Percentiles rank a stretch among this genome's conserved stretches.
Evolutionary conservation across 2,329 filamentous ascomycete genomes (phyloP).

Genomic region (Colletotrichum abscissum): DNA sequence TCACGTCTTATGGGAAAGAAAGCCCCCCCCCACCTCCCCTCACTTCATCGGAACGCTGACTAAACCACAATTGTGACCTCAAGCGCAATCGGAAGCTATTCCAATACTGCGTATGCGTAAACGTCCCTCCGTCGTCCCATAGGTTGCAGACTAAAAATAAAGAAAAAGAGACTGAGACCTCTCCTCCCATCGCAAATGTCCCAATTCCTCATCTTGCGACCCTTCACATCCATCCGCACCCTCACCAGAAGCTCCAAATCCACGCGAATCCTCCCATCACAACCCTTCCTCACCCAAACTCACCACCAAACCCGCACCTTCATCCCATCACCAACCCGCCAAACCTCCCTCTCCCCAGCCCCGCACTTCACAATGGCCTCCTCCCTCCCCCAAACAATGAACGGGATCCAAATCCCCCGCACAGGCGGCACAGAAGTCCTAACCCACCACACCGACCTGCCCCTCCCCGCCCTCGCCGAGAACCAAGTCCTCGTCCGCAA

Average conservation of each 20-base stretch:
- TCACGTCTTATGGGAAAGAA: background rate
- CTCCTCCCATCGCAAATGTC: background rate
- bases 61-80: background rate
- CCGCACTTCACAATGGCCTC: constrained; percentile 31
- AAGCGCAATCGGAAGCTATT: background rate
- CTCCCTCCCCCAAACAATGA: constrained; percentile 64
- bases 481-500: constrained; percentile 85
- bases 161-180: background rate
- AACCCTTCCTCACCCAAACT: background rate
- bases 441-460: constrained; percentile 76
- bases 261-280: background rate
- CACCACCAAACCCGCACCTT: background rate
- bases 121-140: background rate
- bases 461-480: constrained; percentile 75
- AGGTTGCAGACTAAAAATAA: background rate
- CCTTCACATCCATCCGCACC: background rate
- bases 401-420: constrained; percentile 77
- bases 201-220: background rate
- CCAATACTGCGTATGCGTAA: background rate
- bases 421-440: constrained; percentile 79
- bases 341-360: background rate
- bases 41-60: background rate
- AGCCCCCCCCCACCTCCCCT: background rate
- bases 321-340: background rate
- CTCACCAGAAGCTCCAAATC: background rate